These are phyloP conservation scores for Ricinus communis DNA, from an alignment of 345 rosid genomes.

Conservation along the genomic window DNA sequence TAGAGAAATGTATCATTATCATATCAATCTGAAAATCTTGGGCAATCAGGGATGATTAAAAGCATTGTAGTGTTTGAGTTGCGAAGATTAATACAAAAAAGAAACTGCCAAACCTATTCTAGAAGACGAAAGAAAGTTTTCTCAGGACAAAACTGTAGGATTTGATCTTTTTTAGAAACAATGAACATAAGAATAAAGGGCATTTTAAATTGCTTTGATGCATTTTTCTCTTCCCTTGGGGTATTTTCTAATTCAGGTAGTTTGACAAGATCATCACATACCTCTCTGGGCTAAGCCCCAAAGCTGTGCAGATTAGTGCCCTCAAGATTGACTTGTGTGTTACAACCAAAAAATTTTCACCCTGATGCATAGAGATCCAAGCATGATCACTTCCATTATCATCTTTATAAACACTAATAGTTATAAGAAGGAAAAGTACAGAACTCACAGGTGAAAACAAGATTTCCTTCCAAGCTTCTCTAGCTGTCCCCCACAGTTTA, in stretches of 20 bases:
- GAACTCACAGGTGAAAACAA: conserved; percentile 48
- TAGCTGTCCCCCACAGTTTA: conserved; percentile 53
- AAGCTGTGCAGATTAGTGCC: conserved; percentile 64
- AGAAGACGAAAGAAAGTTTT: no score
- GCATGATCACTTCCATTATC: conserved; percentile 15
- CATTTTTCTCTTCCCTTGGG: no score
- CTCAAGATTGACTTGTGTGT: conserved; percentile 67
- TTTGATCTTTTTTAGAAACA: no score
- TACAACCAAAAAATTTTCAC: conserved; percentile 48
- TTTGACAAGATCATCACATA: conserved; percentile 20
- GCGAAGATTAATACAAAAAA: no score
- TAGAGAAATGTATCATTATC: conserved; percentile 1
- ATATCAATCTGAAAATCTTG: neutral
- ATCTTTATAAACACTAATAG: conserved; percentile 4
- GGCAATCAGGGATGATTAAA: no score
- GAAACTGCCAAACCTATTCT: no score
- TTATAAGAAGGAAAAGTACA: neutral
- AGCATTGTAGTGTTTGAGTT: no score
- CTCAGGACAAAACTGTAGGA: no score
- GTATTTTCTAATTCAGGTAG: no score
- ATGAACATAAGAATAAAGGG: no score
- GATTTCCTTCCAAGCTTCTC: conserved; percentile 70
- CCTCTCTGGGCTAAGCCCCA: conserved; percentile 61
- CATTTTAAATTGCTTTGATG: no score
- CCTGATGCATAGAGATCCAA: conserved; percentile 36